phyloP scores from a whole-genome alignment of 371 early-diverging fungal genomes.

The Mucor mucedo region DNA sequence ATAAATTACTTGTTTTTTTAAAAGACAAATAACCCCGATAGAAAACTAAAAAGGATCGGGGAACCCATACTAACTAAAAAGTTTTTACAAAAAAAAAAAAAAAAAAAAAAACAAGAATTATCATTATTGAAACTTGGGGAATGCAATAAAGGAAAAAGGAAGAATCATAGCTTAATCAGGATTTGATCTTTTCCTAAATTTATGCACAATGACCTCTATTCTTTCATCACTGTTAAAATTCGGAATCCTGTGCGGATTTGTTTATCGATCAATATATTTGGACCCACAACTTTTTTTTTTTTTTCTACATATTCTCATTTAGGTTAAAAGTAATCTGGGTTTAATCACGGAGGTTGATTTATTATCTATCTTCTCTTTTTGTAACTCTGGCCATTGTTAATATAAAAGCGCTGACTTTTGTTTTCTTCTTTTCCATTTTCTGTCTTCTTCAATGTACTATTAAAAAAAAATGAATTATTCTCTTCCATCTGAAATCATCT shows the following conservation, averaged over 20 bases:
- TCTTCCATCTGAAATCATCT: slow-evolving; percentile 49
- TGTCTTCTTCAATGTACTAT: neutral
- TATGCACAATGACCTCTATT: slow-evolving; percentile 7
- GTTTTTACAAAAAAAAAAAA: neutral
- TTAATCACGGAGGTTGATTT: slow-evolving; percentile 22
- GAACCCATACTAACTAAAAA: neutral
- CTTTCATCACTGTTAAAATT: neutral
- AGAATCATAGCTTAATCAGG: neutral
- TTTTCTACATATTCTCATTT: slow-evolving; percentile 13
- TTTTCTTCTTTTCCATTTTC: slow-evolving; percentile 2
- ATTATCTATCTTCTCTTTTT: slow-evolving; percentile 16
- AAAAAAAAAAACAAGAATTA: neutral
- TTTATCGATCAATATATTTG: slow-evolving; percentile 4
- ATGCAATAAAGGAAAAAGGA: neutral
- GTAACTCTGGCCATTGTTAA: slow-evolving; percentile 8
- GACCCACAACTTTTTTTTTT: slow-evolving; percentile 6
- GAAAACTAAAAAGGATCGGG: slow-evolving; percentile 3
- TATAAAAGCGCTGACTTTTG: slow-evolving; percentile 18
- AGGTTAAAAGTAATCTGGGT: slow-evolving; percentile 20
- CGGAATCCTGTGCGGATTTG: slow-evolving; percentile 5
- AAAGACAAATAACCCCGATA: slow-evolving; percentile 2
- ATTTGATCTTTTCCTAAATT: neutral
- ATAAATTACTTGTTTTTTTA: too few relatives aligned
- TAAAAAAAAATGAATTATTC: slow-evolving; percentile 22
- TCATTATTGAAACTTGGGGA: neutral